Evolutionary conservation across 352 stramenopile genomes (phyloP), one percentile per base, ranked within the genome.

Genomic region (Pythium monospermum): DNA sequence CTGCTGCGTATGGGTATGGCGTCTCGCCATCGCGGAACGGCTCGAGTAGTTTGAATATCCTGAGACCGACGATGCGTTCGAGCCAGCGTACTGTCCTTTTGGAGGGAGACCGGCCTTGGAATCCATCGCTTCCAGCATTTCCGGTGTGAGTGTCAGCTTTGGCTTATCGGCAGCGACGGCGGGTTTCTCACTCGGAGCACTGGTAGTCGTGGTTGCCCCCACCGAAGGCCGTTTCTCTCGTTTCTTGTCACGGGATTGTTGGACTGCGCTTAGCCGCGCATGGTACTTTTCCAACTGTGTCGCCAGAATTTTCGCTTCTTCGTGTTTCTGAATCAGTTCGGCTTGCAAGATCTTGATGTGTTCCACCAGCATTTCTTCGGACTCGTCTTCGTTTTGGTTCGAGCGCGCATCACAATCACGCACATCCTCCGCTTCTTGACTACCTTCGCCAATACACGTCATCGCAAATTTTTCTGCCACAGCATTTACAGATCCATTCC

Each of bases 261-360:
- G 60, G 1, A 60, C 46, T 1, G 49, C 18, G 4, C 13, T 49
- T 0, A 69, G 43, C 21, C 61, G 37, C 3, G 39, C 39, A 7
- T 55, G 33, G 26, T 58, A 69, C 39, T 58, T 61, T 10, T 64
- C 50, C 37, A 69, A 23, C 39, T 69, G 54, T 5, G 19, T 42
- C 0, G 54, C 51, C n/a, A 69, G 47, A 3, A 45, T 28, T 22
- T 45, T 42, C 10, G 36, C 35, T 43, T 93, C 82, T 68, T 93
- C 79, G 42, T 91, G 71, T 46, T 93, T 93, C 48, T 73, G 77
- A 11, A 76, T 49, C 10, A 93, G 58, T 41, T 78, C 76, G 1
- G 79, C 52, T 40, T 88, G 73, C 4, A 93, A 64, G 18, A 79
- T 58, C 26, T 87, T 74, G 39, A 93, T 86, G 38, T 87, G 68